These are phyloP conservation scores for Hordeum pubiflorum DNA, from an alignment of 202 grass and related monocot genomes.

Conservation along the genomic window DNA sequence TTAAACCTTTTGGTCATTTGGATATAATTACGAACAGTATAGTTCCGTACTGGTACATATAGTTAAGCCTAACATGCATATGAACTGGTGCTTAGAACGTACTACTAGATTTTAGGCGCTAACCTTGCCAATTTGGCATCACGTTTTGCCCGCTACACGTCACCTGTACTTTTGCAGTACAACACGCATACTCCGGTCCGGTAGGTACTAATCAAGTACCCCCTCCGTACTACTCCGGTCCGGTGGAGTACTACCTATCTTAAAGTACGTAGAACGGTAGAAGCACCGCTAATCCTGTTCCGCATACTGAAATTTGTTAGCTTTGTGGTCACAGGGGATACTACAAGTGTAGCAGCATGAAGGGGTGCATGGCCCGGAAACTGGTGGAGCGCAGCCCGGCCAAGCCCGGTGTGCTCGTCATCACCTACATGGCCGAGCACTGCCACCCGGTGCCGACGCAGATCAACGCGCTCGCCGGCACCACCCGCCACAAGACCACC, in stretches of 20 bases:
- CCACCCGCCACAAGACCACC: conserved; percentile 51
- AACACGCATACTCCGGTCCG: neutral
- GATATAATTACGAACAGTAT: too few species aligned
- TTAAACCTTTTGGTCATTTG: too few species aligned
- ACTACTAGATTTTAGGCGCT: neutral
- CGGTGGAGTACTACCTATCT: neutral
- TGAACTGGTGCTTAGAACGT: neutral
- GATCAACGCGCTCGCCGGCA: conserved; percentile 79
- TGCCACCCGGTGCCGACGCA: conserved; percentile 76
- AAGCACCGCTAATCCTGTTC: neutral
- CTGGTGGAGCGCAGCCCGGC: conserved; percentile 74
- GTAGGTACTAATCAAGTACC: neutral
- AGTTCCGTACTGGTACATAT: neutral
- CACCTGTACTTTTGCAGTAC: conserved; percentile 15
- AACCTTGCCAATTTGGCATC: too few species aligned
- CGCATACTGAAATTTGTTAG: neutral
- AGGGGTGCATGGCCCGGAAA: conserved; percentile 81
- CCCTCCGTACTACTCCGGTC: neutral
- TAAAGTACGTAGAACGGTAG: too few species aligned
- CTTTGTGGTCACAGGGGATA: conserved; percentile 48
- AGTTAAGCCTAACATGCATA: neutral
- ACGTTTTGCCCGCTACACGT: neutral
- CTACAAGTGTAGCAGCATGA: conserved; percentile 91
- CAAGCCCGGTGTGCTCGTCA: conserved; percentile 59
- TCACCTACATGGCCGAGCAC: conserved; percentile 83